Conservation (phyloP, 2,329 filamentous ascomycete genomes). For the Epichloe gansuensis region DNA sequence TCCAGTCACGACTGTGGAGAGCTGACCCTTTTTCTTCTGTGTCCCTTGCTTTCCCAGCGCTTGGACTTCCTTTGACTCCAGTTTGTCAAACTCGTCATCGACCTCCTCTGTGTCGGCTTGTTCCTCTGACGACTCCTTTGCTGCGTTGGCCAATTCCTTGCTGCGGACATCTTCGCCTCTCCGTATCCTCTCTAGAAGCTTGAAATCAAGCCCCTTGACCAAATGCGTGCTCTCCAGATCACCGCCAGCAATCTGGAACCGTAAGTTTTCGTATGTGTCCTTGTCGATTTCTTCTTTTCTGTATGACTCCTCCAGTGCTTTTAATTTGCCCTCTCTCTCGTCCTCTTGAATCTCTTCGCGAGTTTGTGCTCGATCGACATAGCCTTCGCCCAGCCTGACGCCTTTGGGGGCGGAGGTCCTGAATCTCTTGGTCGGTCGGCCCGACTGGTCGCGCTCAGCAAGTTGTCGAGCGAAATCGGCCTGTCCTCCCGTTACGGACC, state of each 20-base stretch:
- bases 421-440: constrained; percentile 55
- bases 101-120: constrained; percentile 24
- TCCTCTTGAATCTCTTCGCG: constrained; percentile 42
- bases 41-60: constrained; percentile 37
- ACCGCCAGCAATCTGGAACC: constrained; percentile 69
- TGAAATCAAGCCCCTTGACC: constrained; percentile 84
- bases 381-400: constrained; percentile 64
- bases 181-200: constrained; percentile 56
- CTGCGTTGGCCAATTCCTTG: constrained; percentile 12
- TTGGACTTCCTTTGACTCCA: constrained; percentile 42
- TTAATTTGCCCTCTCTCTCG: constrained; percentile 51
- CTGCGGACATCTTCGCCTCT: constrained; percentile 54
- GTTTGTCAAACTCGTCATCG: constrained; percentile 53
- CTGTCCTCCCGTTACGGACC: constrained; percentile 42
- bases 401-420: constrained; percentile 73
- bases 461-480: constrained; percentile 75
- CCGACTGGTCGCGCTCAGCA: constrained; percentile 52
- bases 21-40: constrained; percentile 46
- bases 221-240: constrained; percentile 71
- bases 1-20: constrained; percentile 41
- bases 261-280: constrained; percentile 61
- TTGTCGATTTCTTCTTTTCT: constrained; percentile 77
- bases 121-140: constrained; percentile 19
- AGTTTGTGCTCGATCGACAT: constrained; percentile 65
- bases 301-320: constrained; percentile 66